Base-by-base conservation (phyloP, 1,139 yeast species). In the Candida dubliniensis region DNA sequence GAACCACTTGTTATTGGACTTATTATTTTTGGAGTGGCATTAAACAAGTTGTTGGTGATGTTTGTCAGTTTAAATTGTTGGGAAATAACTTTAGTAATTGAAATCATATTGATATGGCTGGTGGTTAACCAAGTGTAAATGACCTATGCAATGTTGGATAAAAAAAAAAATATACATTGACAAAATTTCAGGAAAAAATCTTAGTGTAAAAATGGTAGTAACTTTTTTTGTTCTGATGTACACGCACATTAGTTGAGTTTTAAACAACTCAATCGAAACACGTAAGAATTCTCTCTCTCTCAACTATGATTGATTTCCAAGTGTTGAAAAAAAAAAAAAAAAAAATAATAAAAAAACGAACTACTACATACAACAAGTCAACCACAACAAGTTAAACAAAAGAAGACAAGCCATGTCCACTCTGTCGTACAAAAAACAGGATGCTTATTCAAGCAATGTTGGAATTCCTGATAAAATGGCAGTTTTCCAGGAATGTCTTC, bases 391-490 rank as follows among this genome's bases (percentile, higher is more conserved):
- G n/a, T n/a, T 8, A 12, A n/a, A 8, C 39, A 29, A 36, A 36
- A 4, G 34, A 18, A 29, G 24, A 31, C 24, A 33, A 18, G 15
- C 56, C 13, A 88, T 89, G 93, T 86, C 96, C 41, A 82, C 95
- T 40, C 81, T 76, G 60, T 76, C 88, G 36, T 88, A 88, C 69
- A 90, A 88, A 71, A 87, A 87, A 70, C 81, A 79, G 68, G 96
- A 89, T 64, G 90, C 87, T 61, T 66, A 65, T 51, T 66, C 81
- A 48, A 86, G 79, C 53, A 48, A 63, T 26, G 50, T 61, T 33
- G 85, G 83, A 43, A 65, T 78, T 52, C 95, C 96, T 48, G 99
- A 93, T 69, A 90, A 90, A 69, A 93, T 93, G 98, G 86, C 96
- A 9, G 93, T 95, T 53, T 91, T 87, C 66, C 99, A 93, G 69